Evolutionary conservation across 441 rosid species (phyloP), one percentile per base, ranked within the genome.

Genomic region (Rhodomyrtus psidioides): DNA sequence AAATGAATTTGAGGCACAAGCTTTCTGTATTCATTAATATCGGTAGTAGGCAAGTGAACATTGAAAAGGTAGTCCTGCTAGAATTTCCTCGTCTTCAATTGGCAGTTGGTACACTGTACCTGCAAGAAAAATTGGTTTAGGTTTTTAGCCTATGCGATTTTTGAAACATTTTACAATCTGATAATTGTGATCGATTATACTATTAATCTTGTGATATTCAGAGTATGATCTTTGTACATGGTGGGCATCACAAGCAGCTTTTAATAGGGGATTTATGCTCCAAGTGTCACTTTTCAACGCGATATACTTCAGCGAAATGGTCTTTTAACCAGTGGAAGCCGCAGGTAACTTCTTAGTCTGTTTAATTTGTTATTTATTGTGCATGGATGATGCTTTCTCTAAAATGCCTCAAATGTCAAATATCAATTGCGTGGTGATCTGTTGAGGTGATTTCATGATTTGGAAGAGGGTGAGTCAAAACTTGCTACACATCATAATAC

Each of bases 261-360:
- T 96, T 89, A 93, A 88, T 91, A 85, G 87, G 95, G 93, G 88
- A 90, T 92, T 88, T 91, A 90, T 49, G 93, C 93, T 86, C 98
- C 95, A 79, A 94, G 97, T 90, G 99, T 97, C 88, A 97, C 99
- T 74, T 96, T 95, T 87, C 96, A 97, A 90, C 99, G 99, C 86
- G 99, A 97, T 90, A 88, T 95, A 85, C 96, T 95, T 90, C 98
- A 96, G 91, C 99, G 99, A 84, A 94, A 97, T 88, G 99, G 99
- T 85, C 95, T 95, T 88, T 92, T 96, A 82, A 97, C 99, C 55
- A 99, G 99, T 88, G 99, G 99, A 88, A 97, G 99, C 91, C 98
- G 98, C 92, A 95, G 85, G 98, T 30, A 88, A 86, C 90, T 83
- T 30, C 44, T 84, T 79, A 51, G 46, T 59, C 62, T 23, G 9